phyloP scores from a whole-genome alignment of 2,329 filamentous ascomycete genomes.

The Pseudocercospora cruenta region DNA sequence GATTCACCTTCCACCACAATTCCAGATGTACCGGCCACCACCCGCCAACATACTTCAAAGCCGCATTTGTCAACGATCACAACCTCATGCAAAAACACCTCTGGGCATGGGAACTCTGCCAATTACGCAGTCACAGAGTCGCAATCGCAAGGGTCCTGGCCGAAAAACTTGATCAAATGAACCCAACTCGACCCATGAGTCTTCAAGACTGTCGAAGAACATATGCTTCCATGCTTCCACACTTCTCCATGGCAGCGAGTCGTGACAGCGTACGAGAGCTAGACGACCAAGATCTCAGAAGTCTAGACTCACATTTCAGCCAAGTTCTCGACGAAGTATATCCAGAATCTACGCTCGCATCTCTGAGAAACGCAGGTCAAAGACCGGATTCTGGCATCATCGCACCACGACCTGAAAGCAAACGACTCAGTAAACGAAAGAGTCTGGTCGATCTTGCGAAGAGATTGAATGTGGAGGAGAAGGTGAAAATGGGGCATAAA shows the following conservation, averaged over 20 bases:
- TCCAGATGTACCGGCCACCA: constrained; percentile 28
- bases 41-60: constrained; percentile 28
- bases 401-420: not conserved
- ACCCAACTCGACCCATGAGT: constrained; percentile 22
- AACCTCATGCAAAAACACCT: constrained; percentile 30
- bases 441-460: constrained; percentile 18
- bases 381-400: constrained; percentile 22
- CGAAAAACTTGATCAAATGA: constrained; percentile 18
- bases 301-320: constrained; percentile 25
- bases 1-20: constrained; percentile 30
- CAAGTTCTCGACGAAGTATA: constrained; percentile 23
- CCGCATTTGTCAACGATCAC: constrained; percentile 24
- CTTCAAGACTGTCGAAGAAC: constrained; percentile 23
- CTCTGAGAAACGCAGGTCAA: not conserved
- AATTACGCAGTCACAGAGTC: constrained; percentile 25
- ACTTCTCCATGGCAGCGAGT: constrained; percentile 23
- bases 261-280: constrained; percentile 12
- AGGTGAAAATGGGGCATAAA: constrained; percentile 14
- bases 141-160: constrained; percentile 26
- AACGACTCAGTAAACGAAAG: constrained; percentile 13
- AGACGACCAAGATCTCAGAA: constrained; percentile 4
- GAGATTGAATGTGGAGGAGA: constrained; percentile 11
- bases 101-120: constrained; percentile 30
- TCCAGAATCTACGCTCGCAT: not conserved
- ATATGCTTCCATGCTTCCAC: constrained; percentile 26